Evolutionary conservation across 495 filamentous ascomycete species (phyloP), one percentile per base, ranked within the genome.

Genomic region (Penicillium soppii): DNA sequence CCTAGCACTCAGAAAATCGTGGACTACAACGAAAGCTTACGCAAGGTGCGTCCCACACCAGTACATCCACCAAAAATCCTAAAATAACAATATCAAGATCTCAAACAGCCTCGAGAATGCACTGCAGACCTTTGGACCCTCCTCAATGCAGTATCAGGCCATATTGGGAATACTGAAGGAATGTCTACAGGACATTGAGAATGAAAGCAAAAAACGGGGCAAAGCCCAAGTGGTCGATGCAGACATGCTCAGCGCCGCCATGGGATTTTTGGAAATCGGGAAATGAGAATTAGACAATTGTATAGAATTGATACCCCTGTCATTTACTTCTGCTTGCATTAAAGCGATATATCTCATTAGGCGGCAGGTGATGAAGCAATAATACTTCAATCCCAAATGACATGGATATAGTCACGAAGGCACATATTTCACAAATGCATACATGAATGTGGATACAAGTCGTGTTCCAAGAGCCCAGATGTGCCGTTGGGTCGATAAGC

Each of bases 31-130:
- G 62, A 68, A 5, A 48, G 55, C 25, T 43, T 73, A 3, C 52
- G 53, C 26, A 68, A 70, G 58, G 70, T 73, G 27, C 9, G 6
- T 41, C 12, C 9, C 13, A 5, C 32, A 32, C n/a, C 5, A 25
- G 9, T 3, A 32, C 7, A 9, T 0, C 16, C 5, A 16, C 25
- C 2, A 41, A 23, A 13, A n/a, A 20, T 22, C 23, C 9, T 0
- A 21, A 56, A 9, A 55, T 51, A n/a, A 43, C 21, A 17, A 32
- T 8, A 4, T n/a, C 5, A 36, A 77, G 73, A 70, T 77, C 50
- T 70, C 66, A 7, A 63, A 62, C 35, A 75, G 69, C 48, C 68
- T 77, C 12, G 58, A 60, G 40, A 77, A 77, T 46, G 64, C 72
- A 4, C 50, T 74, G 5, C 59, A 66, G 27, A 77, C 73, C 4